A percentile compares a stretch with the other conserved stretches of the same genome.
phyloP scores from a whole-genome alignment of 106 monocot genomes.

The Posidonia australis region DNA sequence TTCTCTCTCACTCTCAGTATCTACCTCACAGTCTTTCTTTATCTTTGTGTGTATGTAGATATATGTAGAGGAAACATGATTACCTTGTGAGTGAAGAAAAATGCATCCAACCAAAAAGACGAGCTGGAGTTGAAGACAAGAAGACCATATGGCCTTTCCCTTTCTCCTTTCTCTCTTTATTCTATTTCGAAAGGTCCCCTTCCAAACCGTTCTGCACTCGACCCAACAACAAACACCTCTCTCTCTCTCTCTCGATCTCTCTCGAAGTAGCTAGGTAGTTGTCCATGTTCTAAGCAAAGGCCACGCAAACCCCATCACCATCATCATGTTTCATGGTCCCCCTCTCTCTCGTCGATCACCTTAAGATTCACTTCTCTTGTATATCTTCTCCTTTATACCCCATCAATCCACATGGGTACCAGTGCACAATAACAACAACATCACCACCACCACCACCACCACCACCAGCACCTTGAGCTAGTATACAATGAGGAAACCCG shows the following conservation, averaged over 20 bases:
- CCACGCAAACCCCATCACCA: constrained; percentile 33
- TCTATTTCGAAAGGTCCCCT: constrained; percentile 3
- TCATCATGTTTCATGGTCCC: constrained; percentile 12
- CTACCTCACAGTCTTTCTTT: too few species aligned
- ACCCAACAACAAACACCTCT: constrained; percentile 17
- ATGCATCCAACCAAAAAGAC: constrained; percentile 48
- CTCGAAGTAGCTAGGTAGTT: constrained; percentile 18
- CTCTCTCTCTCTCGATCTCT: constrained; percentile 4
- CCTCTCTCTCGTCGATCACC: background rate
- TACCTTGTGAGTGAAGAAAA: constrained; percentile 71
- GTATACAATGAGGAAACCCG: constrained; percentile 46
- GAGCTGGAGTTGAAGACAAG: constrained; percentile 79
- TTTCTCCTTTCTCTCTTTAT: constrained; percentile 10
- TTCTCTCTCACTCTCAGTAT: too few species aligned
- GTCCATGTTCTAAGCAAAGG: constrained; percentile 53
- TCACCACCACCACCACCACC: background rate
- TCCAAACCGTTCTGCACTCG: constrained; percentile 28
- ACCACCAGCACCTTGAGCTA: background rate
- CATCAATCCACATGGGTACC: too few species aligned
- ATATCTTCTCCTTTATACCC: too few species aligned
- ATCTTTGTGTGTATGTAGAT: background rate
- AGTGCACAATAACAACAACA: background rate
- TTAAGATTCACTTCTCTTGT: too few species aligned
- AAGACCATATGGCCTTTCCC: too few species aligned
- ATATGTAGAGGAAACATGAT: constrained; percentile 1